Evolutionary conservation across 1,284 basidiomycete genomes (phyloP), one percentile per base, ranked within the genome.

Genomic region (Moniliophthora roreri): DNA sequence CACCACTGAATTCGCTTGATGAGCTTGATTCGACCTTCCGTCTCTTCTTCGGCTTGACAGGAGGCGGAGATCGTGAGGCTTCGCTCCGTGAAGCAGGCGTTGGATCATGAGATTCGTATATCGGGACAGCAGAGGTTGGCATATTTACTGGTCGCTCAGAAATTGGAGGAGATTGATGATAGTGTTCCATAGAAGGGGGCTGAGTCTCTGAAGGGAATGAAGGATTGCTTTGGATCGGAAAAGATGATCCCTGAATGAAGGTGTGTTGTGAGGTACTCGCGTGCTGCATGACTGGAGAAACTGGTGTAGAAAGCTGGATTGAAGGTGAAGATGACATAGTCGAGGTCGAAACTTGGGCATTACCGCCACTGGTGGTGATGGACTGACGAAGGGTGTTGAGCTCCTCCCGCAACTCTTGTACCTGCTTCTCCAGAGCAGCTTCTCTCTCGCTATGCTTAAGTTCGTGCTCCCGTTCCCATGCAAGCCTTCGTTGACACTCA

Each of bases 391-490:
- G 73, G 16, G 69, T 60, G 18, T 72, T 63, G 50, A 89, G 71
- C 62, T 89, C 82, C 57, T 79, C 75, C 21, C 76, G 78, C 76
- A 89, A 77, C 54, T 80, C 79, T 1, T 71, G 59, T 55, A 89
- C 71, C 48, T 77, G 76, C 20, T 73, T 72, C 62, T 88, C 82
- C 70, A 82, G 76, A 62, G 85, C 82, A 24, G 76, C 77, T 54
- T 85, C 80, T 37, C 74, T 68, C 56, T 81, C 78, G 13, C 68
- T 60, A 55, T 73, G 75, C 61, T 74, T 85, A 9, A 74, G 74
- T 66, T 89, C 87, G 57, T 86, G 83, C 51, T 85, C 82, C 58
- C 77, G 73, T 61, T 89, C 87, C 87, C 87, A 89, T 39, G 73
- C 76, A 10, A 77, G 48, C 49, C 85, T 72, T 18, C 87, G 75